Base-by-base conservation (phyloP, 225 moss, liverwort and hornwort genomes). In the Bryoerythrophyllum caledonicum region DNA sequence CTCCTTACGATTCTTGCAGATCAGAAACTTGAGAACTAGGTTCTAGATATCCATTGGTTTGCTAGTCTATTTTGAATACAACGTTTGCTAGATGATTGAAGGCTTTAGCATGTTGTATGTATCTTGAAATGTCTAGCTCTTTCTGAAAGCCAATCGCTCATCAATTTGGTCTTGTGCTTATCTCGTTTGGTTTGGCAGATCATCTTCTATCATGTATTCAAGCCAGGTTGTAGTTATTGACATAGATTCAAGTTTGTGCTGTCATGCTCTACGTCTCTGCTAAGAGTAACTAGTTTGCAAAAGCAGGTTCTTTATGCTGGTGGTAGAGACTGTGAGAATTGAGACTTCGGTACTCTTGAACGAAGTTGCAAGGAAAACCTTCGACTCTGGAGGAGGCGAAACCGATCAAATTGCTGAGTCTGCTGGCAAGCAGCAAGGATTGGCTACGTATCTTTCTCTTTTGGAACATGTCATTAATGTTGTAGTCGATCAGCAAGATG, bases 341-440 rank as follows among this genome's bases (percentile, higher is more conserved):
- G 99, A 99, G 82, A 93, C 84, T 61, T 89, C 95, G 49, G 95
- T 95, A 16, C 75, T 95, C 34, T 79, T 99, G 56, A 90, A 99
- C 75, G 95, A 93, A 62, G 84, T 99, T 75, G 93, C 93, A 57
- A 83, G 86, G 80, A 86, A 75, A 67, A 81, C 86, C 17, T 99
- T 99, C 66, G 90, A 84, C 83, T 79, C 91, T 49, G 91, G 83
- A 76, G 86, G 84, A 80, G 72, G 51, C 20, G 71, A 76, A 65
- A 74, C 79, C 67, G 86, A 80, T 66, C 81, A 84, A 82, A 60
- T 88, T 82, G 85, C 90, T 75, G 85, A 86, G 65, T 80, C 80
- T 81, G 77, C 85, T 81, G 80, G 81, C 76, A 89, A 92, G 81
- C 85, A 89, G 76, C 93, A 81, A 63, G 91, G 80, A 82, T 78